Evolutionary conservation across 805 yeast genomes (phyloP), one percentile per base, ranked within the genome.

Genomic region (Ogataea angusta): DNA sequence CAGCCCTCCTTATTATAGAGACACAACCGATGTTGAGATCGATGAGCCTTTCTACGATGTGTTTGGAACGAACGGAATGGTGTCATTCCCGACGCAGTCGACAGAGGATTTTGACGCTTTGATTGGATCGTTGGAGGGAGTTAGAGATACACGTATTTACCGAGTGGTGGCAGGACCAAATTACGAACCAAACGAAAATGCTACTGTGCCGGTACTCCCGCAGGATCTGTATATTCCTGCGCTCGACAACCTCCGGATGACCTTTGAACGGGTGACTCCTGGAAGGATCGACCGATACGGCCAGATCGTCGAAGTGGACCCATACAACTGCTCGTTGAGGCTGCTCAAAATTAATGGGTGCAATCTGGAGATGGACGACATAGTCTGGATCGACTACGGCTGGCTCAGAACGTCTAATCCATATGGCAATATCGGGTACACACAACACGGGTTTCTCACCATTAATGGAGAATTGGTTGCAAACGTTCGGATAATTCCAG

Each of bases 231-330:
- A 69, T 66, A 47, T 75, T 26, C 68, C 68, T 1, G 53, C 57
- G 10, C 46, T 77, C 2, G 56, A 60, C 8, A 71, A 80, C 2
- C 47, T 74, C 4, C 60, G 79, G 30, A 29, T 78, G 12, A 54
- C 59, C 4, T 41, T 80, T 25, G 88, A 82, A 56, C 59, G 63
- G 16, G 44, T 79, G 15, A 43, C 41, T 6, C 51, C 61, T 1
- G 74, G 73, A 0, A 41, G 54, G 1, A 44, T 76, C 12, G 82
- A 79, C 46, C 35, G 59, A 0, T 43, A 43, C 16, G 76, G 76
- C 34, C 45, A 50, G 1, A 34, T 49, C 7, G 57, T 74, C 7
- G 33, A 21, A 10, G 13, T 23, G n/a, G 58, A 64, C 2, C 38
- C 46, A 7, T 59, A 61, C n/a, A 30, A 29, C 3, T 23, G 48